These are phyloP conservation scores for Mucor velutinosus DNA, from an alignment of 371 early-diverging fungal species.

Conservation along the genomic window DNA sequence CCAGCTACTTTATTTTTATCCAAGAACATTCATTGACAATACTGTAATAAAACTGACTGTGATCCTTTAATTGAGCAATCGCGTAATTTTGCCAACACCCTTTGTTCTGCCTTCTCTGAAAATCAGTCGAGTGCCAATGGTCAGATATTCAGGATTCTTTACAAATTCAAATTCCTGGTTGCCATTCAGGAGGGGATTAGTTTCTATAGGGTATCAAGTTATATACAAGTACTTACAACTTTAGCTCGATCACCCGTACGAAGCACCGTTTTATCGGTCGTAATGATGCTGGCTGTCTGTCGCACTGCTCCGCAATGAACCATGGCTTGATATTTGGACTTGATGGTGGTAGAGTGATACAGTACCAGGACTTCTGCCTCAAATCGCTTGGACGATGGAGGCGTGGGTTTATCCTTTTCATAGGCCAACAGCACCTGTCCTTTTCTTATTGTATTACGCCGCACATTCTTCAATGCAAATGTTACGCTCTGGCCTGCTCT, in stretches of 20 bases:
- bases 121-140: slow-evolving; percentile 73
- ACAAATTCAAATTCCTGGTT: slow-evolving; percentile 75
- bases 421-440: slow-evolving; percentile 84
- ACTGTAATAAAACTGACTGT: neutral
- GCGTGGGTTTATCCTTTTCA: slow-evolving; percentile 57
- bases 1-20: slow-evolving; percentile 7
- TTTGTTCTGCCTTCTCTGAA: slow-evolving; percentile 92
- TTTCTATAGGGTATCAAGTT: too few species aligned
- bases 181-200: neutral
- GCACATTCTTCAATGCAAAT: slow-evolving; percentile 85
- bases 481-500: slow-evolving; percentile 85
- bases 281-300: slow-evolving; percentile 86
- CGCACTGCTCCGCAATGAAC: slow-evolving; percentile 89
- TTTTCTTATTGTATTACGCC: slow-evolving; percentile 78
- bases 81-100: slow-evolving; percentile 86
- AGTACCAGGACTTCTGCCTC: slow-evolving; percentile 91
- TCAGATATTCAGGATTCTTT: slow-evolving; percentile 81
- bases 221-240: slow-evolving; percentile 61
- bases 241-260: slow-evolving; percentile 88
- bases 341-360: slow-evolving; percentile 91
- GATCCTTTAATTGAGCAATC: slow-evolving; percentile 18
- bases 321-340: slow-evolving; percentile 91
- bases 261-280: slow-evolving; percentile 70
- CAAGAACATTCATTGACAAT: slow-evolving; percentile 10
- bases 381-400: slow-evolving; percentile 74